These are phyloP conservation scores for Ogataea pilisensis DNA, from an alignment of 805 yeast species.

Conservation along the genomic window DNA sequence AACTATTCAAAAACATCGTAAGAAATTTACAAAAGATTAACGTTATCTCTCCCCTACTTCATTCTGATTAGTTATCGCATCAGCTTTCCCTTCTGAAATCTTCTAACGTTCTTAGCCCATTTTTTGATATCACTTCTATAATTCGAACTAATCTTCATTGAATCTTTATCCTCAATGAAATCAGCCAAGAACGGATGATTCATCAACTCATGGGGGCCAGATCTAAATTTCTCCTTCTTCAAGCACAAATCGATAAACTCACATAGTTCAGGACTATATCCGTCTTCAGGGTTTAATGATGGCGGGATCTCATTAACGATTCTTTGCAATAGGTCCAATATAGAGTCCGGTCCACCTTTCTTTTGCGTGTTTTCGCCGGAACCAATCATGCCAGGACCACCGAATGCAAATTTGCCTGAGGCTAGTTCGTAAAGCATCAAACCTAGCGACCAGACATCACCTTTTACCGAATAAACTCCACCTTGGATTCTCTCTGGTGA, in stretches of 20 bases:
- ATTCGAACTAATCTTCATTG: conserved; percentile 15
- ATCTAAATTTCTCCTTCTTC: conserved; percentile 67
- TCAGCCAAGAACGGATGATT: conserved; percentile 31
- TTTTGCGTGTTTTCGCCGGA: conserved; percentile 16
- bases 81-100: conserved; percentile 34
- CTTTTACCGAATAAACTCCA: conserved; percentile 85
- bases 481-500: conserved; percentile 98
- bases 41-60: no score
- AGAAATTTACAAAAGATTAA: no score
- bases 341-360: conserved; percentile 64
- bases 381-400: conserved; percentile 38
- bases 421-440: conserved; percentile 86
- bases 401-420: conserved; percentile 77
- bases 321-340: conserved; percentile 83
- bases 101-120: conserved; percentile 36
- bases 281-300: conserved; percentile 39
- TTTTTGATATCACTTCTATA: conserved; percentile 28
- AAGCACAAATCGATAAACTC: conserved; percentile 72
- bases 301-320: conserved; percentile 95
- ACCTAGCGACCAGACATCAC: conserved; percentile 97
- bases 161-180: conserved; percentile 34
- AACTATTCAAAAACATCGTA: no score
- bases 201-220: conserved; percentile 69
- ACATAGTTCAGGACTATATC: conserved; percentile 51
- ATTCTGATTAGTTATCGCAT: not conserved